A percentile compares a stretch with the other conserved stretches of the same genome.
Conservation (phyloP, 2,329 filamentous ascomycete genomes). For the Decorospora gaudefroyi region DNA sequence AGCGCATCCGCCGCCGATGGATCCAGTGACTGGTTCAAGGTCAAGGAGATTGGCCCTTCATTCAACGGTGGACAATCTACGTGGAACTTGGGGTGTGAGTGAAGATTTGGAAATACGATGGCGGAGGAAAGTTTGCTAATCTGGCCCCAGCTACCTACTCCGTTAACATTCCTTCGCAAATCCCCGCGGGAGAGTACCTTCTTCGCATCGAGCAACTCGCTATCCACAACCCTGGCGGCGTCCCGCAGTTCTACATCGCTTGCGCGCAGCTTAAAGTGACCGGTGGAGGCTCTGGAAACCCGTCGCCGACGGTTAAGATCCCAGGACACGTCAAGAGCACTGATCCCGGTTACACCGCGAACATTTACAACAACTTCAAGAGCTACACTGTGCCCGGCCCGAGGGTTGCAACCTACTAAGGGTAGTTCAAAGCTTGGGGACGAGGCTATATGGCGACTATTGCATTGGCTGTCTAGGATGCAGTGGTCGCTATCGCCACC, state of each 20-base stretch:
- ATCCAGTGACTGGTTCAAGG: constrained; percentile 48
- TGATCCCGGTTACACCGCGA: constrained; percentile 46
- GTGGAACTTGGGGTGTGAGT: constrained; percentile 43
- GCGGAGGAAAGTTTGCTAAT: constrained; percentile 18
- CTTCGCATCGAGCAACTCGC: constrained; percentile 56
- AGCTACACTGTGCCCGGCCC: constrained; percentile 45
- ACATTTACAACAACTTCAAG: constrained; percentile 48
- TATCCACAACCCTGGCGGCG: constrained; percentile 49
- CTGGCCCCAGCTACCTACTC: constrained; percentile 34
- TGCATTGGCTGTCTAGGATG: too few relatives aligned
- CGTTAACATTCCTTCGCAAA: constrained; percentile 49
- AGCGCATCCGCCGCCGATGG: constrained; percentile 43
- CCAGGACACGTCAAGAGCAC: constrained; percentile 43
- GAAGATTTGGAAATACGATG: neutral
- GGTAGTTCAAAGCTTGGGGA: neutral
- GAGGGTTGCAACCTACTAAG: constrained; percentile 45
- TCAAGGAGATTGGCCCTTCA: constrained; percentile 47
- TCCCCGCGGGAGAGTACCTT: constrained; percentile 54
- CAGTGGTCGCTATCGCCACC: too few relatives aligned
- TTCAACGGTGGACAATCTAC: constrained; percentile 42
- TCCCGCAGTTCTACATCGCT: constrained; percentile 42
- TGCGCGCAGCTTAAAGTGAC: constrained; percentile 56
- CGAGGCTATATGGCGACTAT: too few relatives aligned
- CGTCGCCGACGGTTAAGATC: constrained; percentile 38
- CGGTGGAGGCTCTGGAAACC: constrained; percentile 40